Percentiles rank a stretch among this genome's conserved stretches.
Evolutionary conservation across 2,329 filamentous ascomycete species (phyloP).

Genomic region (Sarocladium oryzae): DNA sequence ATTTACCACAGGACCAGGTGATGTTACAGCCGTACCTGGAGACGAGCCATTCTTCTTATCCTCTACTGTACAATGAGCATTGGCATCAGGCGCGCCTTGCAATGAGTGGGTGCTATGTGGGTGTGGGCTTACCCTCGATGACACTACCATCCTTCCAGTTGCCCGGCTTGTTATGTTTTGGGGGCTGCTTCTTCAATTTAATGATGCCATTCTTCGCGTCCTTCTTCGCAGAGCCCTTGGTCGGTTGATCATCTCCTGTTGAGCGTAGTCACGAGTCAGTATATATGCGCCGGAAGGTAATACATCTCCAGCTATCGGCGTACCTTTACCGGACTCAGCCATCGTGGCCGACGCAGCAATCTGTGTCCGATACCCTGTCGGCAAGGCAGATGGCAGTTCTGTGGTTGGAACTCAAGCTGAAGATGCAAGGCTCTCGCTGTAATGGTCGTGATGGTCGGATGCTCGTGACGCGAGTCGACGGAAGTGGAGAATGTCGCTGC

Average conservation of each 20-base stretch:
- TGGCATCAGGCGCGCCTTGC: constrained; percentile 4
- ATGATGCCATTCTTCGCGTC: constrained; percentile 43
- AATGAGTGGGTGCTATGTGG: background rate
- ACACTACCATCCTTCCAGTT: constrained; percentile 66
- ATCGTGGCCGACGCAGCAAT: background rate
- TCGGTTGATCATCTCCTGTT: constrained; percentile 49
- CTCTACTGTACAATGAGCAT: constrained; percentile 27
- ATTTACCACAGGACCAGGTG: constrained; percentile 53
- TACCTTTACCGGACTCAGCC: constrained; percentile 7
- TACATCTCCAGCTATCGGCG: background rate
- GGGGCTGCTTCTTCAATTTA: constrained; percentile 56
- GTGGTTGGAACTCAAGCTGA: background rate
- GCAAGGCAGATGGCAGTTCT: background rate
- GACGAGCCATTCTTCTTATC: constrained; percentile 43
- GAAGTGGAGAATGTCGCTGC: background rate
- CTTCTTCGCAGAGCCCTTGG: constrained; percentile 57
- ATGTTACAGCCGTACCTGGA: constrained; percentile 33
- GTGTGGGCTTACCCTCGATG: constrained; percentile 45
- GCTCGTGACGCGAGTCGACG: constrained; percentile 1
- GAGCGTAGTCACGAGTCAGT: constrained; percentile 16
- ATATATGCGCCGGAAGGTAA: background rate
- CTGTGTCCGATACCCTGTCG: too few species aligned
- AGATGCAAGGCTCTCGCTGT: background rate
- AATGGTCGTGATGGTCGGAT: background rate
- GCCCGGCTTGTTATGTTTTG: constrained; percentile 59